phyloP scores from a whole-genome alignment of 2,329 filamentous ascomycete genomes.

The Penicillium sp. region DNA sequence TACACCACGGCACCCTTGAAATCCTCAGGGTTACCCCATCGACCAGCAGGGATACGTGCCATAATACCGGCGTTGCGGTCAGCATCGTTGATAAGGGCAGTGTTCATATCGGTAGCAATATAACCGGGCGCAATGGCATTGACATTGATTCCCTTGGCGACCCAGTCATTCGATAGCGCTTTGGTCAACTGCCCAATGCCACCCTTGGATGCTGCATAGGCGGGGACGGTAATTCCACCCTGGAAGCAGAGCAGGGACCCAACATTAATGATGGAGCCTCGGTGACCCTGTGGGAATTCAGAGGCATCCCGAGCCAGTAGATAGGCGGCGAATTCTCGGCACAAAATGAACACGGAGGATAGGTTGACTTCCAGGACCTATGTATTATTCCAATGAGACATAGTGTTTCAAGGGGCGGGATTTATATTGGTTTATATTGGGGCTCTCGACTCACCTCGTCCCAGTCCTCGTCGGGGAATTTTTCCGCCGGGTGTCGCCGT shows the following conservation, averaged over 20 bases:
- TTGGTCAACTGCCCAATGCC: slow-evolving; percentile 34
- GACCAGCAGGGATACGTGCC: slow-evolving; percentile 69
- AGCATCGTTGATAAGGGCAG: slow-evolving; percentile 64
- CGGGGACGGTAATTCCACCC: slow-evolving; percentile 70
- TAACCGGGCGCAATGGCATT: slow-evolving; percentile 53
- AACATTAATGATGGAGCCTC: slow-evolving; percentile 64
- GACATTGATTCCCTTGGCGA: slow-evolving; percentile 46
- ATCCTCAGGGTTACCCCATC: slow-evolving; percentile 77
- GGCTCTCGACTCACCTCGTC: slow-evolving; percentile 47
- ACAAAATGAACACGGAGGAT: slow-evolving; percentile 60
- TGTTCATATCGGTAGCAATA: slow-evolving; percentile 65
- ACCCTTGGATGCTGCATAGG: slow-evolving; percentile 31
- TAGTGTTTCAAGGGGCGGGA: not conserved
- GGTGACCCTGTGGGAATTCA: slow-evolving; percentile 24
- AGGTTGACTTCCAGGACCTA: slow-evolving; percentile 80
- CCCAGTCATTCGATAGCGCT: slow-evolving; percentile 48
- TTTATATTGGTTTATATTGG: not conserved
- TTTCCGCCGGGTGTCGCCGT: slow-evolving; percentile 62
- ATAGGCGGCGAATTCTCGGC: slow-evolving; percentile 32
- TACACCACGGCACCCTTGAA: slow-evolving; percentile 77
- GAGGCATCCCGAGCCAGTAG: slow-evolving; percentile 24
- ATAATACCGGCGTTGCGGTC: slow-evolving; percentile 64
- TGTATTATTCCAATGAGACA: not conserved
- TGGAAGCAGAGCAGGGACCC: slow-evolving; percentile 74
- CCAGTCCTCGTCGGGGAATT: slow-evolving; percentile 71